Evolutionary conservation across 2,329 filamentous ascomycete genomes (phyloP), one percentile per base, ranked within the genome.

Genomic region (Colletotrichum chlorophyti): DNA sequence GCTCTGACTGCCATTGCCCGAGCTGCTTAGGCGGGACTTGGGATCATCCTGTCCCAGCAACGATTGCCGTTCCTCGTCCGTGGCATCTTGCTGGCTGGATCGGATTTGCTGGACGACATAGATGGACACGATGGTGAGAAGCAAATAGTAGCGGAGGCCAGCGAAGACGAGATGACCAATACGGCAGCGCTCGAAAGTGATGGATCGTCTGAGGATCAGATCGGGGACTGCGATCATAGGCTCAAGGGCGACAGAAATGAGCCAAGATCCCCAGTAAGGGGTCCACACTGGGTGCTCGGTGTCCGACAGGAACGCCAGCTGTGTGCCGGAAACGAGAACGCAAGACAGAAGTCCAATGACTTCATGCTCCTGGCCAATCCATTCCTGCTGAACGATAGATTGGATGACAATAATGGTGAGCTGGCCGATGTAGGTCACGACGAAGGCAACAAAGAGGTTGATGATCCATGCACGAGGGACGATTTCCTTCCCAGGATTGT

Each of bases 231-330:
- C 68, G 27, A 86, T 72, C 45, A 69, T 65, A 1, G 80, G 68
- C 65, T 91, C 89, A 31, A 84, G 81, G 12, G 78, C 64, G 7
- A 88, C 71, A 12, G 83, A 83, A 14, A 90, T 69, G 26, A 83
- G 63, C 79, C 87, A 89, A 11, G 84, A 83, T 15, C 85, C 87
- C 62, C 83, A 82, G 61, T 85, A 86, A 0, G 87, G 85, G 64
- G 87, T 85, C 79, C 85, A 88, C 9, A 85, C 77, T 3, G 80
- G 77, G 48, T 78, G 75, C 26, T 76, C 68, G 15, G 76, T 74
- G 49, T 84, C 81, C 3, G 77, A 72, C 12, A 90, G 76, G 17
- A 78, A 79, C 35, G 82, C 77, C 58, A 86, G 74, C 64, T 89
- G 78, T 12, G 87, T 79, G 4, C 84, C 81, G 70, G 88, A 91